Evolutionary conservation across 768 basidiomycete genomes (phyloP), one percentile per base, ranked within the genome.

Genomic region (Austroboletus festivus): DNA sequence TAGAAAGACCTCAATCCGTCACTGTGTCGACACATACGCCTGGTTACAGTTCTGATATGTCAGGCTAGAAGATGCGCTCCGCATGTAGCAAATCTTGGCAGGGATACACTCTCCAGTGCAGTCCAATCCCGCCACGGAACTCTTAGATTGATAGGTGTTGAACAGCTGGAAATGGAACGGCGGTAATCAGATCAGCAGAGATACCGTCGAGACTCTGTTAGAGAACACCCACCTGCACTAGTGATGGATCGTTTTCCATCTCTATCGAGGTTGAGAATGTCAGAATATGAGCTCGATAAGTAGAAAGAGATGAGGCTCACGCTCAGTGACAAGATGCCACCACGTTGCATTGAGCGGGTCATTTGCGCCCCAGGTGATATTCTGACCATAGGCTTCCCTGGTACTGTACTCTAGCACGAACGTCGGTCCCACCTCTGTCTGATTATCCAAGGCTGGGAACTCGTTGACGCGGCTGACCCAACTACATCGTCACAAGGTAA

Each of bases 271-370:
- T 8, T 24, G 4, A 2, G 16, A 5, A 3, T 4, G 15, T 59
- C 19, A 56, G 41, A 13, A 2, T 4, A 6, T 43, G 10, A 7
- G 31, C 13, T 12, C 21, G 26, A 12, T 12, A 12, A 28, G n/a
- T n/a, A 28, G 19, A 13, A 5, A 44, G 44, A 16, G 13, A 1
- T 18, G 11, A 9, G 31, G 63, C 74, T 44, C 50, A 81, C 83
- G 74, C 68, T 87, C 82, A 1, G 86, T 87, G 38, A 89, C 83
- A 21, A 65, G 75, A 61, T 87, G 86, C 86, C 85, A 89, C 81
- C 83, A 89, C 3, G 86, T 87, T 4, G 83, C 84, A 52, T 88
- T 89, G 46, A 88, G 68, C 0, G 86, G 85, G 61, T 84, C 85
- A 41, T 74, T 69, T 7, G 69, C 61, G 22, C 73, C 73, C 85